Evolutionary conservation across 2,329 filamentous ascomycete species (phyloP).

Genomic region (Trichoderma sp.): DNA sequence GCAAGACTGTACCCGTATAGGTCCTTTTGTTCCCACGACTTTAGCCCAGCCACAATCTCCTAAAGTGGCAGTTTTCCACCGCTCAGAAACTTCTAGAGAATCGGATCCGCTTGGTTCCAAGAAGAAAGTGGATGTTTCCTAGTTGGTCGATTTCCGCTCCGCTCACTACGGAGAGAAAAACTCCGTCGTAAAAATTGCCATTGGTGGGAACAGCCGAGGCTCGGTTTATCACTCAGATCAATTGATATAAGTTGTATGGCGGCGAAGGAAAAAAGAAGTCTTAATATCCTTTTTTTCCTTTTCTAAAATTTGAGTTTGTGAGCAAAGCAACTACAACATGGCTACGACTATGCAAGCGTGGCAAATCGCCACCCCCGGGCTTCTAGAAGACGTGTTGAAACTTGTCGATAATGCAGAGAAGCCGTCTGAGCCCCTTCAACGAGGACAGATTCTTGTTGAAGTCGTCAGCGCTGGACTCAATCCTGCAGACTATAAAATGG

Average conservation of each 20-base stretch:
- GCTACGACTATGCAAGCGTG: slow-evolving; percentile 35
- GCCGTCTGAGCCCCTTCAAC: slow-evolving; percentile 29
- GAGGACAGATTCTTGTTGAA: slow-evolving; percentile 44
- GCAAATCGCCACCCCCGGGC: slow-evolving; percentile 34
- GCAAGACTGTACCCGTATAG: no score
- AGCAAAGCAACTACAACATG: slow-evolving; percentile 15
- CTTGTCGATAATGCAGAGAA: slow-evolving; percentile 27
- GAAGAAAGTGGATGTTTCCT: slow-evolving; percentile 13
- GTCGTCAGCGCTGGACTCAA: slow-evolving; percentile 49
- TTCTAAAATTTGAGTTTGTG: not conserved
- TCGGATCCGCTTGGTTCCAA: not conserved
- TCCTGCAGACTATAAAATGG: slow-evolving; percentile 53
- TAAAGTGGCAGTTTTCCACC: not conserved
- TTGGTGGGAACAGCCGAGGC: not conserved
- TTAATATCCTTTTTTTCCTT: not conserved
- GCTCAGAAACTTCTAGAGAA: not conserved
- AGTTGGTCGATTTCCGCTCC: not conserved
- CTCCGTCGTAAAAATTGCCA: not conserved
- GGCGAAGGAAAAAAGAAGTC: not conserved
- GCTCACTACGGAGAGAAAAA: not conserved
- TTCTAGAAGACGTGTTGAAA: slow-evolving; percentile 31
- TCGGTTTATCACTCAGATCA: not conserved
- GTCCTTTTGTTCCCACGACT: not conserved
- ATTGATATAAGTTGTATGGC: not conserved
- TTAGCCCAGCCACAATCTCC: not conserved